These are phyloP conservation scores for Corylus heterophylla DNA, from an alignment of 306 rosid genomes.

Conservation along the genomic window DNA sequence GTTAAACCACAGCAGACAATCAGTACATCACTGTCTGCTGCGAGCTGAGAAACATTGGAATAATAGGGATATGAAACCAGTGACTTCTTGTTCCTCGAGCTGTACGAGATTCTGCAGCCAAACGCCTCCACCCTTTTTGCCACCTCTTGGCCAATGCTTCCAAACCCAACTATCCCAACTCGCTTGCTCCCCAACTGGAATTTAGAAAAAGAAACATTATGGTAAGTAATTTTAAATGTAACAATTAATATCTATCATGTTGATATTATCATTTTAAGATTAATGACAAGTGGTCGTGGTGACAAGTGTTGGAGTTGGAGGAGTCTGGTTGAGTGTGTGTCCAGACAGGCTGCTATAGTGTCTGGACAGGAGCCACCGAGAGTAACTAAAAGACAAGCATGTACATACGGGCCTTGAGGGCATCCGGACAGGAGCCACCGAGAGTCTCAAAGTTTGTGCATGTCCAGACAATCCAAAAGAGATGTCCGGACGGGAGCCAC, in stretches of 20 bases:
- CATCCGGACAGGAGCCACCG: too few relatives aligned
- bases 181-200: conserved; percentile 46
- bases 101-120: conserved; percentile 45
- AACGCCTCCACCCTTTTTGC: conserved; percentile 52
- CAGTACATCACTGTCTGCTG: conserved; percentile 33
- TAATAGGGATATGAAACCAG: conserved; percentile 34
- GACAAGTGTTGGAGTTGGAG: neutral
- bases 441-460: too few relatives aligned
- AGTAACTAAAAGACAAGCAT: too few relatives aligned
- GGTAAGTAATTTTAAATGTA: neutral
- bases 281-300: neutral
- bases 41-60: conserved; percentile 42
- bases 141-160: conserved; percentile 51
- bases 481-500: too few relatives aligned
- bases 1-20: conserved; percentile 51
- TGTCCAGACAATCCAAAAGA: too few relatives aligned
- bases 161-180: conserved; percentile 56
- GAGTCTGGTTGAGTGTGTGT: too few relatives aligned
- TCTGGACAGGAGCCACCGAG: too few relatives aligned
- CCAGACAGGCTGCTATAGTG: too few relatives aligned
- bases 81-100: conserved; percentile 45
- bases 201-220: neutral
- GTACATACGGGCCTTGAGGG: too few relatives aligned
- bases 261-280: neutral
- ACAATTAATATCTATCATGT: neutral